phyloP scores from a whole-genome alignment of 176 grass and related monocot genomes.

The Tillandsia fasciculata region DNA sequence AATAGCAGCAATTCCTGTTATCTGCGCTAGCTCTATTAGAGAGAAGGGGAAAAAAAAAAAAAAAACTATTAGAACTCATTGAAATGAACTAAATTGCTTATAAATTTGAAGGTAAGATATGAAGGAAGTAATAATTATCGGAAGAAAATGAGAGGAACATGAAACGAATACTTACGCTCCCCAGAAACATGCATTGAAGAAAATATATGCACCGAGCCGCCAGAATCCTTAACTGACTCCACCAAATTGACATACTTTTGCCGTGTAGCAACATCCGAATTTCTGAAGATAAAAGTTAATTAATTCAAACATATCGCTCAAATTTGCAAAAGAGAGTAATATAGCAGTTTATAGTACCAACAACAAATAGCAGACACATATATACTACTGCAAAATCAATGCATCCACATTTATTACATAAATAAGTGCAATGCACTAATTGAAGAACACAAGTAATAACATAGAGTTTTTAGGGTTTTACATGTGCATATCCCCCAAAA shows the following conservation, averaged over 20 bases:
- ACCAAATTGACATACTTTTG: slow-evolving; percentile 71
- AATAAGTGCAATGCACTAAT: too few species aligned
- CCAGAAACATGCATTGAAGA: slow-evolving; percentile 95
- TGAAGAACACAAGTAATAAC: too few species aligned
- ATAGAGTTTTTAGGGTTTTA: too few species aligned
- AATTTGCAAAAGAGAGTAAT: not conserved
- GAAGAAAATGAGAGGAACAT: not conserved
- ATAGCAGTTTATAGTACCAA: too few species aligned
- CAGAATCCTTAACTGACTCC: slow-evolving; percentile 56
- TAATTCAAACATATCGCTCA: not conserved
- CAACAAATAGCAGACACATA: too few species aligned
- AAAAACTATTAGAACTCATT: slow-evolving; percentile 10
- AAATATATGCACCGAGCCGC: slow-evolving; percentile 72
- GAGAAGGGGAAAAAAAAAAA: slow-evolving; percentile 16
- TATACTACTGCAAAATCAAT: too few species aligned
- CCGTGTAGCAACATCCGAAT: slow-evolving; percentile 61
- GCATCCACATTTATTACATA: not conserved
- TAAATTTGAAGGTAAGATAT: not conserved
- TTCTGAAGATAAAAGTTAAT: slow-evolving; percentile 39
- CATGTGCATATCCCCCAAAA: too few species aligned
- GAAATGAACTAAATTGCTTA: not conserved
- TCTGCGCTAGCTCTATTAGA: slow-evolving; percentile 58
- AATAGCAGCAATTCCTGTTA: slow-evolving; percentile 87
- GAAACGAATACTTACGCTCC: slow-evolving; percentile 50
- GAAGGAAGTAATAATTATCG: not conserved